Evolutionary conservation across 768 basidiomycete species (phyloP).

Genomic region (Boletus speciosus): DNA sequence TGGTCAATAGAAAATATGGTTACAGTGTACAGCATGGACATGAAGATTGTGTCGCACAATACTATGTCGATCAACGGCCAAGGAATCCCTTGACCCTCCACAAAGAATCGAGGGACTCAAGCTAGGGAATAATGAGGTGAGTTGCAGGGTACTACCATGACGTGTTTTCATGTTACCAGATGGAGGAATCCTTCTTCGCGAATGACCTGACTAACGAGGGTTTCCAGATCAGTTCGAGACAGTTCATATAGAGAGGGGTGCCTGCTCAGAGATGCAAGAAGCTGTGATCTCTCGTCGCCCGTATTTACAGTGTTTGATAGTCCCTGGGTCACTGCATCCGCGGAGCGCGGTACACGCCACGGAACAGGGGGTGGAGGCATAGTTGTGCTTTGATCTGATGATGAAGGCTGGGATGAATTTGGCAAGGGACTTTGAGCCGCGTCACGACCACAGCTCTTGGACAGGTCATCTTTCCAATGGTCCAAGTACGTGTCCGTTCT

Average conservation of each 20-base stretch:
- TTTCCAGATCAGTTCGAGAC: constrained; percentile 49
- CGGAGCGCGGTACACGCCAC: constrained; percentile 8
- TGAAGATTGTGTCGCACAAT: neutral
- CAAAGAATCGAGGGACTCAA: constrained; percentile 52
- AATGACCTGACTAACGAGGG: constrained; percentile 55
- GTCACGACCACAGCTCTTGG: constrained; percentile 4
- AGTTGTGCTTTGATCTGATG: constrained; percentile 21
- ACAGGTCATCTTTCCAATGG: neutral
- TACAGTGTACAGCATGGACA: constrained; percentile 1
- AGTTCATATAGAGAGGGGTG: constrained; percentile 52
- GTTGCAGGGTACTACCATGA: neutral
- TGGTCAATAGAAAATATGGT: neutral
- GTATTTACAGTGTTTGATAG: constrained; percentile 5
- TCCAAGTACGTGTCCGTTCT: constrained; percentile 1
- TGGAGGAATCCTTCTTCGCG: constrained; percentile 74
- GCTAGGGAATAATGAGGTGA: constrained; percentile 35
- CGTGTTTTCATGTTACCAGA: constrained; percentile 48
- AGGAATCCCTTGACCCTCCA: constrained; percentile 46
- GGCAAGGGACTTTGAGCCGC: constrained; percentile 23
- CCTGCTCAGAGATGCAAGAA: constrained; percentile 43
- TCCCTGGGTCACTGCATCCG: constrained; percentile 2
- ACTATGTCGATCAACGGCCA: constrained; percentile 14
- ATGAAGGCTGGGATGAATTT: constrained; percentile 32
- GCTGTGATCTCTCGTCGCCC: constrained; percentile 11
- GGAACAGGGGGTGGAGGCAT: constrained; percentile 34